phyloP scores from a whole-genome alignment of 2,329 filamentous ascomycete genomes.

The Claviceps sp. region DNA sequence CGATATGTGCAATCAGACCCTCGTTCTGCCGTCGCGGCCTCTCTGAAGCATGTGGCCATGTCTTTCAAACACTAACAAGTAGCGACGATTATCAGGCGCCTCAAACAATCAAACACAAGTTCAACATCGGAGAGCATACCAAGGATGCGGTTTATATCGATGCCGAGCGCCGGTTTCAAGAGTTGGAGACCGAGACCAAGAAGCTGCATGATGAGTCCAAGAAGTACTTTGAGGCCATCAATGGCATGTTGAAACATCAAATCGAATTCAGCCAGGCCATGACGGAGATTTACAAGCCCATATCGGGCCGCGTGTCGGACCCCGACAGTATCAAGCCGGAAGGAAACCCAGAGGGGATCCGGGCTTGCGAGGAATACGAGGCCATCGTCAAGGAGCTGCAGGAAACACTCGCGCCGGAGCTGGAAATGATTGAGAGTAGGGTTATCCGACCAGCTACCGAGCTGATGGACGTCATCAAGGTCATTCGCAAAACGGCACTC shows the following conservation, averaged over 20 bases:
- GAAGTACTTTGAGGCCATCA: constrained; percentile 96
- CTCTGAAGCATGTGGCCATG: background rate
- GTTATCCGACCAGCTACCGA: constrained; percentile 89
- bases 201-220: constrained; percentile 92
- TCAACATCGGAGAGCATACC: constrained; percentile 91
- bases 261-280: constrained; percentile 97
- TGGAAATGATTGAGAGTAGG: constrained; percentile 92
- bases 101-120: constrained; percentile 79
- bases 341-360: constrained; percentile 85
- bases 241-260: constrained; percentile 93
- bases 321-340: constrained; percentile 70
- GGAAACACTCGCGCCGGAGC: constrained; percentile 73
- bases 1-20: constrained; percentile 13
- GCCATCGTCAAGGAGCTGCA: constrained; percentile 79
- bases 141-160: constrained; percentile 93
- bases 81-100: constrained; percentile 47
- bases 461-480: constrained; percentile 86
- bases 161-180: constrained; percentile 83
- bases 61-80: background rate
- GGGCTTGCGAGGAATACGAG: constrained; percentile 94
- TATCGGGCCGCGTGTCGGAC: constrained; percentile 89
- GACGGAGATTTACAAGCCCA: constrained; percentile 94
- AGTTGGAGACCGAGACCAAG: constrained; percentile 92
- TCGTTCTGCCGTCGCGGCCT: constrained; percentile 11
- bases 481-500: constrained; percentile 72